A percentile compares a stretch with the other conserved stretches of the same genome.
These are phyloP conservation scores for Albugo laibachii DNA, from an alignment of 352 stramenopile genomes.

Conservation along the genomic window DNA sequence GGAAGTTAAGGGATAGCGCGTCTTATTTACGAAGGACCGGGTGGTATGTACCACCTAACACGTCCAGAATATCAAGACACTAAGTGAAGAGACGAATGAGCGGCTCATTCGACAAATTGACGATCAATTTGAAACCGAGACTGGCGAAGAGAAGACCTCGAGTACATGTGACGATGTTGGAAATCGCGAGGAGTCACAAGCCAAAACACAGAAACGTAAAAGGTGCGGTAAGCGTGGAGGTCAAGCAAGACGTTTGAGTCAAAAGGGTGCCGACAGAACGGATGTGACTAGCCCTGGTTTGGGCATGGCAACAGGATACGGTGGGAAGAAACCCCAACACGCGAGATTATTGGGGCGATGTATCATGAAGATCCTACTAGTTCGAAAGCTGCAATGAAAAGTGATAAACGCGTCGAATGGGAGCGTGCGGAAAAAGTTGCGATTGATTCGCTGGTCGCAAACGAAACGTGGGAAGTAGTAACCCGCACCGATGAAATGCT, in stretches of 20 bases:
- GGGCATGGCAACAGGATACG: too few relatives aligned
- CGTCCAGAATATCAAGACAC: slow-evolving; percentile 5
- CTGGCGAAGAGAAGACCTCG: too few relatives aligned
- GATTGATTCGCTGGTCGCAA: slow-evolving; percentile 2
- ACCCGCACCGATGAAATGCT: background rate
- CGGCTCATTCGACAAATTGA: background rate
- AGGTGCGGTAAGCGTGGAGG: too few relatives aligned
- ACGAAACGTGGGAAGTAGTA: slow-evolving; percentile 4
- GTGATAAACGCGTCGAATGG: background rate
- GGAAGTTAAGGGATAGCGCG: slow-evolving; percentile 8
- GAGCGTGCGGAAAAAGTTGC: background rate
- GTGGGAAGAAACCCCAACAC: too few relatives aligned
- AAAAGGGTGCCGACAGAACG: too few relatives aligned
- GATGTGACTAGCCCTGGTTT: too few relatives aligned
- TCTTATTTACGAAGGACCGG: slow-evolving; percentile 3
- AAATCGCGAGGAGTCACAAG: too few relatives aligned
- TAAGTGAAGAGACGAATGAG: slow-evolving; percentile 3
- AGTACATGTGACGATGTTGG: too few relatives aligned
- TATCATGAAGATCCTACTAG: background rate
- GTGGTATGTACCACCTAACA: slow-evolving; percentile 6
- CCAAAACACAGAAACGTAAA: too few relatives aligned
- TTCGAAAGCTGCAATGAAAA: background rate
- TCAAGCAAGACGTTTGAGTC: too few relatives aligned
- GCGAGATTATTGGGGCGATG: too few relatives aligned
- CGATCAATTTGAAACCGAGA: background rate